Base-by-base conservation (phyloP, 768 basidiomycete genomes). In the Melanogaster broomeanus region DNA sequence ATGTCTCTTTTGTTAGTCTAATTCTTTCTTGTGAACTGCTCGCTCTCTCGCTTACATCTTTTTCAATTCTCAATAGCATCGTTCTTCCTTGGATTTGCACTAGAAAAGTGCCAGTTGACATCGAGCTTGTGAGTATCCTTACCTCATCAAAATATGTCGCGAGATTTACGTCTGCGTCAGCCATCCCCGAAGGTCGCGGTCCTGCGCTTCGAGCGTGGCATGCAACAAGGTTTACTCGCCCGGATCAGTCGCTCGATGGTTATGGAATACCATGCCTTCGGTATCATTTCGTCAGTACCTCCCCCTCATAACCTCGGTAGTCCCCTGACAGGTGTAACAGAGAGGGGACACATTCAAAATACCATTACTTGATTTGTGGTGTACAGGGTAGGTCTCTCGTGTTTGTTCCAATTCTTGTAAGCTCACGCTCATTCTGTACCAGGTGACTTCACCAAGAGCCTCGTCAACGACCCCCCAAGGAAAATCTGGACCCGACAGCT, bases 231-330 rank as follows among this genome's bases (percentile, higher is more conserved):
- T 50, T 75, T 91, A 25, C 75, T 90, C 30, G 83, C 83, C 19
- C 81, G 88, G 49, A 79, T 90, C 71, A 85, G 85, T 55, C 85
- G 87, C 31, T 81, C 81, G 18, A 77, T 84, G 28, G 76, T 90
- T 55, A 81, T 83, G 85, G 88, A 91, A 66, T 90, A 90, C 66
- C 89, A 90, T 65, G 86, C 87, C 28, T 91, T 90, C 53, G 88
- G 88, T 47, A 84, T 86, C 53, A 78, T 90, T 52, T 87, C 85
- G 85, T 88, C 67, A 21, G 84, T 64, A 15, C 31, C 46, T 8
- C 35, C 45, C 22, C 24, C 39, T 33, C 46, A 22, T 27, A 15
- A 19, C 22, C 18, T 48, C 51, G 31, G 42, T 39, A 15, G 43
- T 37, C 62, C n/a, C 49, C 55, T 51, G 45, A 59, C 40, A 12